Conservation (phyloP, 2,329 filamentous ascomycete genomes). For the Beauveria sp. region DNA sequence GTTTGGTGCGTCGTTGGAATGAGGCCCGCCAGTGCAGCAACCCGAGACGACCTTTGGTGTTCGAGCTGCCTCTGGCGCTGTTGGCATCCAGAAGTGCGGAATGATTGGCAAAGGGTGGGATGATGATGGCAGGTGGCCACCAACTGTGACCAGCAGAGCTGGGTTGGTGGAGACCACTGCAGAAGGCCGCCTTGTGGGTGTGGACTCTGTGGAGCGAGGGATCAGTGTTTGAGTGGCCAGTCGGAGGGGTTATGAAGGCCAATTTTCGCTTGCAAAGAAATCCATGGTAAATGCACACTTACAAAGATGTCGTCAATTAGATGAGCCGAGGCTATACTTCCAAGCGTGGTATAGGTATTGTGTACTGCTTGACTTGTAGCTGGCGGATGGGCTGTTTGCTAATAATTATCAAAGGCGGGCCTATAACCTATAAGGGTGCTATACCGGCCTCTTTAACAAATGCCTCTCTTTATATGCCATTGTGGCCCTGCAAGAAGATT, state of each 20-base stretch:
- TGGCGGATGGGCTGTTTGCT: no score
- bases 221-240: not conserved
- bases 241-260: not conserved
- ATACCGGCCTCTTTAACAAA: no score
- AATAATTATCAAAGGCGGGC: no score
- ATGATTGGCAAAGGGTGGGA: not conserved
- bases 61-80: constrained; percentile 22
- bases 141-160: not conserved
- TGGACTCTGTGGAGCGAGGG: not conserved
- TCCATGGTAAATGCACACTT: no score
- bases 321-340: no score
- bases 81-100: constrained; percentile 6
- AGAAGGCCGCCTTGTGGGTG: not conserved
- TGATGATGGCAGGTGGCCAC: constrained; percentile 9
- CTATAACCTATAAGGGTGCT: no score
- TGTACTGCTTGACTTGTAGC: no score
- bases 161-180: not conserved
- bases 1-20: not conserved
- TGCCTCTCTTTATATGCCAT: no score
- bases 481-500: no score
- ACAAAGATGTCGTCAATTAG: no score
- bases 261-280: not conserved
- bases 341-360: no score
- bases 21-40: constrained; percentile 7
- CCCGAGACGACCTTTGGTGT: constrained; percentile 26